phyloP scores from a whole-genome alignment of 352 stramenopile species.

The Phytophthora melonis region DNA sequence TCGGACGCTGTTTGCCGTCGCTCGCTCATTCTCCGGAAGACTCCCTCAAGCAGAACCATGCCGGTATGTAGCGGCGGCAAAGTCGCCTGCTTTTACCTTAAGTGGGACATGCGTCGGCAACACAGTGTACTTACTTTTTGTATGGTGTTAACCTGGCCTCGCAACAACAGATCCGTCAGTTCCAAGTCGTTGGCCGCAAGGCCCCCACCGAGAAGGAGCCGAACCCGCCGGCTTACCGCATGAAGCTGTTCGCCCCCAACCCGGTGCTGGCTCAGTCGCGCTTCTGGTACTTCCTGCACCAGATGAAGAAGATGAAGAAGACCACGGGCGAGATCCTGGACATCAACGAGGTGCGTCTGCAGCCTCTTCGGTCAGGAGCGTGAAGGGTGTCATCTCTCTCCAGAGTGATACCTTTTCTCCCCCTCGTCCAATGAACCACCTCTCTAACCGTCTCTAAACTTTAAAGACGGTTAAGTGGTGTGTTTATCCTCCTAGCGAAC shows the following conservation, averaged over 20 bases:
- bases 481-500: slow-evolving; percentile 57
- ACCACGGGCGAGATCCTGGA: slow-evolving; percentile 99
- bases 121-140: slow-evolving; percentile 3
- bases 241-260: slow-evolving; percentile 98
- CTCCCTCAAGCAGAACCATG: slow-evolving; percentile 49
- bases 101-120: background rate
- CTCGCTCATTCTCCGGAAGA: slow-evolving; percentile 46
- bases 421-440: slow-evolving; percentile 26
- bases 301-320: slow-evolving; percentile 99
- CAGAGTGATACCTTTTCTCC: slow-evolving; percentile 10
- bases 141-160: slow-evolving; percentile 7
- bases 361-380: slow-evolving; percentile 8
- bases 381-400: slow-evolving; percentile 3
- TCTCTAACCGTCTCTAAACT: slow-evolving; percentile 1
- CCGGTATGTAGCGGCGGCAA: slow-evolving; percentile 34
- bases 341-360: slow-evolving; percentile 95
- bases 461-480: slow-evolving; percentile 10
- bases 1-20: background rate
- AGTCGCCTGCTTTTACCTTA: background rate
- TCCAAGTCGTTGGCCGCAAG: slow-evolving; percentile 99
- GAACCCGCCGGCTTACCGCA: slow-evolving; percentile 99
- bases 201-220: slow-evolving; percentile 97
- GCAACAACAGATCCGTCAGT: slow-evolving; percentile 95
- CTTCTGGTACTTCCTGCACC: slow-evolving; percentile 99
- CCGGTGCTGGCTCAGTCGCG: slow-evolving; percentile 98